phyloP scores from a whole-genome alignment of 2,329 filamentous ascomycete genomes.

The Ramularia collo-cygni region DNA sequence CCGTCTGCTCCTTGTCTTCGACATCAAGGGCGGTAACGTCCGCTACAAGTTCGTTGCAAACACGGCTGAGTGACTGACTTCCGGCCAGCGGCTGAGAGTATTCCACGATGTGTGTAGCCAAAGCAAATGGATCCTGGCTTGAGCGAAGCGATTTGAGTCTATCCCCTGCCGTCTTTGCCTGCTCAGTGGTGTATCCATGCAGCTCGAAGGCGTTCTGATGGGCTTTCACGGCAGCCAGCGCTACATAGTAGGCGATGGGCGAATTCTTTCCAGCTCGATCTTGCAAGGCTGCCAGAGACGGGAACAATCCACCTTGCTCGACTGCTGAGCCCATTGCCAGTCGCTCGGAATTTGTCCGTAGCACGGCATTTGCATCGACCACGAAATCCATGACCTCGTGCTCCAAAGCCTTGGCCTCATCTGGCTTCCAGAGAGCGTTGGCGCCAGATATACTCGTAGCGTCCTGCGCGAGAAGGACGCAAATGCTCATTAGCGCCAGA shows the following conservation, averaged over 20 bases:
- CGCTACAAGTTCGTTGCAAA: conserved; percentile 56
- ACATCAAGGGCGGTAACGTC: conserved; percentile 49
- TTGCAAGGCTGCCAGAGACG: not conserved
- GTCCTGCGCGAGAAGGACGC: conserved; percentile 52
- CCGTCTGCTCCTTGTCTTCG: conserved; percentile 23
- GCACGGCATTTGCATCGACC: conserved; percentile 42
- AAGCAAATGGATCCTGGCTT: conserved; percentile 38
- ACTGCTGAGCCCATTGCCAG: not conserved
- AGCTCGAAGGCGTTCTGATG: conserved; percentile 36
- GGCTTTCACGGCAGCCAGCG: conserved; percentile 34
- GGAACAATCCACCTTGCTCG: not conserved
- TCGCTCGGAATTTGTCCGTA: conserved; percentile 36
- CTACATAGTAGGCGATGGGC: conserved; percentile 35
- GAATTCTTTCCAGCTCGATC: conserved; percentile 1
- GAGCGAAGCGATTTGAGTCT: conserved; percentile 26
- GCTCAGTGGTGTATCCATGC: conserved; percentile 34
- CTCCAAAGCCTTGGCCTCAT: conserved; percentile 36
- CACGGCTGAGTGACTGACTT: conserved; percentile 42
- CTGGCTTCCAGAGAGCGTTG: conserved; percentile 46
- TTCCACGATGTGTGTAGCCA: conserved; percentile 43
- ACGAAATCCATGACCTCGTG: conserved; percentile 49
- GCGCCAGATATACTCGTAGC: conserved; percentile 51
- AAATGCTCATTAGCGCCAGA: conserved; percentile 47
- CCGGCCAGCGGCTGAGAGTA: conserved; percentile 44
- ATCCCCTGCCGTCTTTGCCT: conserved; percentile 32